These are phyloP conservation scores for Babesia ovis DNA, from an alignment of 169 alveolate genomes.

Conservation along the genomic window DNA sequence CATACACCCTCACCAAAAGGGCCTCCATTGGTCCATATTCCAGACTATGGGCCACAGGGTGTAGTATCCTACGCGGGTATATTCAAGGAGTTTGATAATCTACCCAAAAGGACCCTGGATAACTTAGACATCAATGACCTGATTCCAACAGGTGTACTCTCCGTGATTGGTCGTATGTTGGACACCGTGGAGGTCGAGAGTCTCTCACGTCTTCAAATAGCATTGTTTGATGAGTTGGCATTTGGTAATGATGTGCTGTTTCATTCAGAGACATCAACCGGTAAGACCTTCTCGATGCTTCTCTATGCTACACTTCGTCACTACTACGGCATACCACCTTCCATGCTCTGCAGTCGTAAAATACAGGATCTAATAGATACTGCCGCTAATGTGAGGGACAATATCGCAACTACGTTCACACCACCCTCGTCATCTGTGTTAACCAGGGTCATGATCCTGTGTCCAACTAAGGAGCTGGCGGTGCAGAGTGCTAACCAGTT, in stretches of 20 bases:
- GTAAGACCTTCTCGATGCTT: conserved; percentile 64
- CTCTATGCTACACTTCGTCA: conserved; percentile 49
- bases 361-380: conserved; percentile 6
- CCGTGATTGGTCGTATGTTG: conserved; percentile 21
- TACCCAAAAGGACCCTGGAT: conserved; percentile 19
- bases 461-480: conserved; percentile 69
- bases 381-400: neutral
- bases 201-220: conserved; percentile 32
- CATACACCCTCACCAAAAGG: neutral
- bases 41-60: conserved; percentile 26
- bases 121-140: neutral
- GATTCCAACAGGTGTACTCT: conserved; percentile 22
- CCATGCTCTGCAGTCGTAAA: neutral
- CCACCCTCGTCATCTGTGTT: neutral
- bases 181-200: conserved; percentile 14
- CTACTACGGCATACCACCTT: conserved; percentile 33
- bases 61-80: conserved; percentile 34
- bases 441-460: conserved; percentile 42
- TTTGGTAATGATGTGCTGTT: conserved; percentile 55
- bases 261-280: conserved; percentile 62
- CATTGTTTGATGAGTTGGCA: conserved; percentile 51
- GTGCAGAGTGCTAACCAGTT: conserved; percentile 60
- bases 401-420: neutral
- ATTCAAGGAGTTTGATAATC: conserved; percentile 17
- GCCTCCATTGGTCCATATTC: conserved; percentile 6